Evolutionary conservation across 768 basidiomycete genomes (phyloP), one percentile per base, ranked within the genome.

Genomic region (Cystobasidiopsis lactophilus): DNA sequence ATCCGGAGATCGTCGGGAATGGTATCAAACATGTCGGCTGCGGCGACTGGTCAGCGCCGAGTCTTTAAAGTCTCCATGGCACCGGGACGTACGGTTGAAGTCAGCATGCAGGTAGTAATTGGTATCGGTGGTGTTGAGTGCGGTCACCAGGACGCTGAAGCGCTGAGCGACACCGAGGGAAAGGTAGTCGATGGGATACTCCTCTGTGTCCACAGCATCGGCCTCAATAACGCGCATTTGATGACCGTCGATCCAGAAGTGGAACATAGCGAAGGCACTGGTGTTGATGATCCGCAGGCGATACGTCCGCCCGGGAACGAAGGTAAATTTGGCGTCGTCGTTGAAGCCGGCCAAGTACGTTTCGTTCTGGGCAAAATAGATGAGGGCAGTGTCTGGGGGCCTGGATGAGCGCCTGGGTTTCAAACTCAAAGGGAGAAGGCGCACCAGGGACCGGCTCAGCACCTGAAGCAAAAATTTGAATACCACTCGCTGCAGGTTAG

Each of bases 71-170:
- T n/a, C n/a, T n/a, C n/a, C n/a, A n/a, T n/a, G n/a, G n/a, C n/a
- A n/a, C n/a, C n/a, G n/a, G n/a, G n/a, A n/a, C n/a, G n/a, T n/a
- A n/a, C 13, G 43, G 51, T 89, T 84, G 76, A 95, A 84, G 70
- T 88, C 83, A 4, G 82, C 81, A 62, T 86, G 83, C 54, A 98
- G 77, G 48, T 75, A 77, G 78, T 79, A 96, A 70, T 98, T 93
- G 21, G 74, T 69, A 27, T 74, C 69, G 0, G 79, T 81, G 57
- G 86, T 82, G 66, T 89, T 89, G 45, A 80, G 76, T 10, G 91
- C 89, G 11, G 79, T 80, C 50, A 98, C 84, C 30, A 95, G 77
- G 38, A 98, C 71, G 0, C 88, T 89, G 67, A 91, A 93, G 19
- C 91, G 77, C 66, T 96, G 91, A 0, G 88, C 88, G 29, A 81